Evolutionary conservation across 2,329 filamentous ascomycete genomes (phyloP).

Genomic region (Monosporascus sp.): DNA sequence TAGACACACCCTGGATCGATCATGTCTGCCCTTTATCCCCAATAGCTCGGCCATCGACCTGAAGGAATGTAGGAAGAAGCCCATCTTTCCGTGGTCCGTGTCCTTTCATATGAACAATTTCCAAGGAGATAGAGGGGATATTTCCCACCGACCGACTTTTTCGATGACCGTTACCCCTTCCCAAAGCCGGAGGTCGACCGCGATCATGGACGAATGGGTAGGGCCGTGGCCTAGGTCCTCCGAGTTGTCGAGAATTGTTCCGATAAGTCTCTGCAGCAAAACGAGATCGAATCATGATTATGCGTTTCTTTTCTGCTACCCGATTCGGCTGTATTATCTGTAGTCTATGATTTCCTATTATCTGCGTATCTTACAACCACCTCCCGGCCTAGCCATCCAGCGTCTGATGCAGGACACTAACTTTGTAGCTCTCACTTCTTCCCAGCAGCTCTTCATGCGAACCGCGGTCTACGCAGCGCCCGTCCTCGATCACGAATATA

Average conservation of each 20-base stretch:
- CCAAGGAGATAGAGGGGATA: too few species aligned
- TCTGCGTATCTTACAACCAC: neutral
- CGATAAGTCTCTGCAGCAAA: too few species aligned
- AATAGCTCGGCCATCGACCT: neutral
- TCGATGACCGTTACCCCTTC: too few species aligned
- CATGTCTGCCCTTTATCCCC: neutral
- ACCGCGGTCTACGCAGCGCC: slow-evolving; percentile 46
- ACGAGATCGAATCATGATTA: too few species aligned
- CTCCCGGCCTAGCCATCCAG: slow-evolving; percentile 23
- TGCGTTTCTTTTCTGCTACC: too few species aligned
- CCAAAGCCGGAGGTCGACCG: too few species aligned
- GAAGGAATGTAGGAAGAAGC: neutral
- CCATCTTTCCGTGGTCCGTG: neutral
- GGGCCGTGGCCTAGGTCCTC: too few species aligned
- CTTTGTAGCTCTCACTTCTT: slow-evolving; percentile 46
- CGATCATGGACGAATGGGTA: too few species aligned
- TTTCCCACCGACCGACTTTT: too few species aligned
- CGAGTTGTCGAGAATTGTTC: too few species aligned
- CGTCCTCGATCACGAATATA: slow-evolving; percentile 53
- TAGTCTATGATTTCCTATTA: too few species aligned
- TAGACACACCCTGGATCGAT: neutral
- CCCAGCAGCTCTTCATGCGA: slow-evolving; percentile 50
- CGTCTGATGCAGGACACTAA: slow-evolving; percentile 47
- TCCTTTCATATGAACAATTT: too few species aligned
- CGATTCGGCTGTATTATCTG: neutral